Evolutionary conservation across 2,329 filamentous ascomycete genomes (phyloP), one percentile per base, ranked within the genome.

Genomic region (Conoideocrella luteorostrata): DNA sequence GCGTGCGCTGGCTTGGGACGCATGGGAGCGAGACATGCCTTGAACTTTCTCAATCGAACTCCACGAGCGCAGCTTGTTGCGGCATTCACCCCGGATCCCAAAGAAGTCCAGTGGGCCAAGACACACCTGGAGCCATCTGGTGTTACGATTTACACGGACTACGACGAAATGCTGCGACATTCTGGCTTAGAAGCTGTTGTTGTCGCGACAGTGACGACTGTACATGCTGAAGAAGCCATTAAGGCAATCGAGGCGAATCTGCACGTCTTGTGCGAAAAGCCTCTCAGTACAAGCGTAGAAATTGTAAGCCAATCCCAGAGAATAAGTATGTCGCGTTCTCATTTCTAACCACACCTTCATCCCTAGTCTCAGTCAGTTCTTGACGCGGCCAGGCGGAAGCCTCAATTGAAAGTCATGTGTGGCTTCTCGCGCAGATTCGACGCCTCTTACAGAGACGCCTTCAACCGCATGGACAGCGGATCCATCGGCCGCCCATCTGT

Each of bases 201-300:
- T 26, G 55, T 68, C 33, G 57, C 62, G 7, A 61, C 59, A 47
- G 50, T 69, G 2, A 74, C 73, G 18, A 74, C 73, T 0, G 74
- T 71, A n/a, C 77, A 81, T 50, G 75, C 75, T 0, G 66, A 74
- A 48, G 72, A 80, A 52, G 67, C 75, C 4, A 74, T 77, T 53
- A 68, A 71, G 49, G 75, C 74, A 15, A 77, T 80, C 40, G 58
- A 73, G 41, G 66, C 65, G 4, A 68, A 71, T 38, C 69, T 72
- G 53, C 77, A 80, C 52, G 74, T 79, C 0, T 60, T 80, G 12
- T 79, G 75, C 56, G 77, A 80, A 64, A 80, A 80, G 64, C 77
- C 76, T 3, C 56, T 78, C 36, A 74, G 70, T 41, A 83, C 77
- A 0, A 74, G 69, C 46, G 65, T 78, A 7, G 74, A 79, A 50